Percentiles rank a stretch among this genome's conserved stretches.
Conservation (phyloP, 2,329 filamentous ascomycete genomes). For the Emergomyces orientalis region DNA sequence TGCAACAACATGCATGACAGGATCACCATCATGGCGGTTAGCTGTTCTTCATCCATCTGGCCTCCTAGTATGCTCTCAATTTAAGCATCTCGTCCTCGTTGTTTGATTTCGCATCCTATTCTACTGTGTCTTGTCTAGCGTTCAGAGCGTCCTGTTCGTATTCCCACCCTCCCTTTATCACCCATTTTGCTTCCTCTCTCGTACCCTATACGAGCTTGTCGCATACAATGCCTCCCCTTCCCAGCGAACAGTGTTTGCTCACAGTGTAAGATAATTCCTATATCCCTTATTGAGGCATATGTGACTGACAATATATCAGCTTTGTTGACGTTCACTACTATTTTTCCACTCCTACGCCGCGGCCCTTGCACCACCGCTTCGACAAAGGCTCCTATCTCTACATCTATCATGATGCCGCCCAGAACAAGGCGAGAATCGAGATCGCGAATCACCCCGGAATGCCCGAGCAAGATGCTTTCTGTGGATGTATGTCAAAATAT, state of each 20-base stretch:
- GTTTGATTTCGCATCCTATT: background rate
- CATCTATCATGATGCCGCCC: constrained; percentile 49
- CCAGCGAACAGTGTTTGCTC: constrained; percentile 39
- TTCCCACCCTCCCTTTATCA: background rate
- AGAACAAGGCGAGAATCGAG: constrained; percentile 48
- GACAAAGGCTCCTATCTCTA: constrained; percentile 57
- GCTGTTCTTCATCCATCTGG: background rate
- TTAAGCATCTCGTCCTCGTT: background rate
- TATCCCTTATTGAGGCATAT: background rate
- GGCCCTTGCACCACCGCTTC: constrained; percentile 53
- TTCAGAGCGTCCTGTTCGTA: constrained; percentile 4
- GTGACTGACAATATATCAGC: constrained; percentile 30
- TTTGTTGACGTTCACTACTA: constrained; percentile 58
- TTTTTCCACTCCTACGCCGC: constrained; percentile 47
- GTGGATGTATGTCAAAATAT: constrained; percentile 40
- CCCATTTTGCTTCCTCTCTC: background rate
- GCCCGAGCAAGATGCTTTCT: constrained; percentile 55
- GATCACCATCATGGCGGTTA: background rate
- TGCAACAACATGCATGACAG: background rate
- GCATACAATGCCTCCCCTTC: constrained; percentile 36
- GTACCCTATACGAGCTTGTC: background rate
- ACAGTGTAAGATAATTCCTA: constrained; percentile 34
- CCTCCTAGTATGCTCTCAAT: background rate
- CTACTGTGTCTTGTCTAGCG: background rate
- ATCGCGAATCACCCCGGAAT: constrained; percentile 56